Evolutionary conservation across 202 grass and related monocot genomes (phyloP).

Genomic region (Cymbopogon flexuosus): DNA sequence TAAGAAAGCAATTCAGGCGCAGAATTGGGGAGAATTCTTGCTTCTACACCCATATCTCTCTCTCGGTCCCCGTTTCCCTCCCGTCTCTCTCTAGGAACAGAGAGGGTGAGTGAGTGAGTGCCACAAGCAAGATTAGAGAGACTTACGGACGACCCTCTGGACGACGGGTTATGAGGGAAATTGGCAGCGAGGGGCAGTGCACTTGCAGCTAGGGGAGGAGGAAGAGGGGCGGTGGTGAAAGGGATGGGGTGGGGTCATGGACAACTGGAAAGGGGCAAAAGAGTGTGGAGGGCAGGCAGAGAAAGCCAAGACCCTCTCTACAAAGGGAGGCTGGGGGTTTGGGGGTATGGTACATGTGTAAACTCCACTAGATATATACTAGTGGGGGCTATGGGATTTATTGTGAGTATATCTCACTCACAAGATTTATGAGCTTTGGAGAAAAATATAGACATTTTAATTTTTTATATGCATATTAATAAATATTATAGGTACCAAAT

Average conservation of each 20-base stretch:
- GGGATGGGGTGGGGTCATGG: conserved; percentile 43
- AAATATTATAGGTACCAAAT: background rate
- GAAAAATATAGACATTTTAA: background rate
- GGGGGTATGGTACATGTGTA: conserved; percentile 24
- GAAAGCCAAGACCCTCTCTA: conserved; percentile 37
- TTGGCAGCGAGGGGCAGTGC: background rate
- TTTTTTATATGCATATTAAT: background rate
- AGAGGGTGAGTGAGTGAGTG: background rate
- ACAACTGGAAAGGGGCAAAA: conserved; percentile 57
- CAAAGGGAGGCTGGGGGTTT: background rate
- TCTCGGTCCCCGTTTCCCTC: conserved; percentile 3
- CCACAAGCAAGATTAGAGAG: conserved; percentile 7
- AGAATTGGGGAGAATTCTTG: conserved; percentile 47
- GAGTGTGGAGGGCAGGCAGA: conserved; percentile 38
- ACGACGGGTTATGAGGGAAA: conserved; percentile 14
- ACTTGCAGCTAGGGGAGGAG: conserved; percentile 35
- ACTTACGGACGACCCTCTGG: conserved; percentile 25
- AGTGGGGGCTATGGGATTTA: background rate
- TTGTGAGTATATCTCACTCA: background rate
- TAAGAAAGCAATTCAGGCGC: conserved; percentile 21
- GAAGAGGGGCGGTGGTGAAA: conserved; percentile 47
- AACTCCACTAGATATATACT: background rate
- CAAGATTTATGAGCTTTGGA: background rate
- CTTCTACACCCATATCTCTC: conserved; percentile 31
- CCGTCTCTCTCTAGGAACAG: conserved; percentile 32